Base-by-base conservation (phyloP, 768 basidiomycete species). In the Termitomyces sp. region DNA sequence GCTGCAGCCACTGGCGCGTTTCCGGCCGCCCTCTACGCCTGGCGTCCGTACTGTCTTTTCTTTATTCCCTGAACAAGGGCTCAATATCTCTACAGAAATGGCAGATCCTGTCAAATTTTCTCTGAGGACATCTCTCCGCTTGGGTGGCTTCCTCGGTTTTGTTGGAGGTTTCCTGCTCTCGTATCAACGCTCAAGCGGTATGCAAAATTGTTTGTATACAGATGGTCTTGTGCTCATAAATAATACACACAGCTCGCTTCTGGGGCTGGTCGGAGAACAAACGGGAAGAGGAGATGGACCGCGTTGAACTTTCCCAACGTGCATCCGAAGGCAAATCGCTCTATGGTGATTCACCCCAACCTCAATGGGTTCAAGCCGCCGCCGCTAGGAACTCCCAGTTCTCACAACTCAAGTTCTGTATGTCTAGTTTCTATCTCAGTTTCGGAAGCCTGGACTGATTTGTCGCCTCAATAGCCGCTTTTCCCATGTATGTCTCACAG, bases 241-340 rank as follows among this genome's bases (percentile, higher is more conserved):
- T 54, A 29, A 47, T 53, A 51, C 38, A 51, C 38, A 11, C 66
- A 93, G 91, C 83, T 68, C 92, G 93, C n/a, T 92, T 96, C 78
- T 95, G 91, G 92, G 93, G 93, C 51, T 95, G 92, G 93, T 75
- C 84, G 6, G 93, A 96, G 73, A 96, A 96, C 73, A 82, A 84
- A 61, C 79, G 83, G 16, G 96, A 98, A 71, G 82, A 89, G 62
- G 82, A 82, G 50, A 79, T 77, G 72, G 96, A 98, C 69, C 66
- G 86, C 40, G 78, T 77, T 16, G 96, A 98, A 71, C 77, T 98
- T 43, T 83, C 82, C 45, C 84, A 89, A 61, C 84, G 84, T 23
- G 88, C 84, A 3, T 73, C 74, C 63, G 83, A 87, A 58, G 95
- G 95, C 56, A 86, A 92, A 73, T 85, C 95, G 10, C 71, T 98